phyloP scores from a whole-genome alignment of 306 rosid genomes.

The Arachis stenosperma region DNA sequence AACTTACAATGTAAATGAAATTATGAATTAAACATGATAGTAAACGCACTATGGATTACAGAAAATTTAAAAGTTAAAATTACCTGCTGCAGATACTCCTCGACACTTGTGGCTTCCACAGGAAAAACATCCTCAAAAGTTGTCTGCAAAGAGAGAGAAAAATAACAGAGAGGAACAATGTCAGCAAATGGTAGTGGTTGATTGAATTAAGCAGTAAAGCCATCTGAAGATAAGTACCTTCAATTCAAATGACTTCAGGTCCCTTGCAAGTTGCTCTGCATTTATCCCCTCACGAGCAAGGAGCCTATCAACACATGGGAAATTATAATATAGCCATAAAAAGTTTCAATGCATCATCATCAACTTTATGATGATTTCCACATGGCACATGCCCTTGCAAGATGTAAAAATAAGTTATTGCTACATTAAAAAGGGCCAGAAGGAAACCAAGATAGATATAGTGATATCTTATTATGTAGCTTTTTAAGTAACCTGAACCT shows the following conservation, averaged over 20 bases:
- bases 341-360: background rate
- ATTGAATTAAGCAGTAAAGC: background rate
- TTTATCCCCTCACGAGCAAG: conserved; percentile 99
- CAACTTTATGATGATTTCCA: background rate
- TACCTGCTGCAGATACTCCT: conserved; percentile 99
- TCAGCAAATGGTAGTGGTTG: conserved; percentile 35
- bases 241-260: conserved; percentile 94
- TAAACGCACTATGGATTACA: conserved; percentile 10
- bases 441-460: no score
- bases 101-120: conserved; percentile 94
- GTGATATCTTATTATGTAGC: no score
- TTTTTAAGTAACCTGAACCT: background rate
- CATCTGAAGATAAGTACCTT: conserved; percentile 54
- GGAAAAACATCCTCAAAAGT: conserved; percentile 99
- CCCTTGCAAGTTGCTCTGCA: conserved; percentile 99
- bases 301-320: conserved; percentile 58
- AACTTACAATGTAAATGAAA: conserved; percentile 10
- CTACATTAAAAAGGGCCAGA: no score
- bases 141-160: conserved; percentile 57
- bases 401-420: background rate
- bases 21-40: background rate
- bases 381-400: background rate
- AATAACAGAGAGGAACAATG: conserved; percentile 24
- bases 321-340: conserved; percentile 7
- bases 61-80: conserved; percentile 32